A percentile compares a stretch with the other conserved stretches of the same genome.
These are phyloP conservation scores for Capsicum rhomboideum DNA, from an alignment of 257 asterid species.

Conservation along the genomic window DNA sequence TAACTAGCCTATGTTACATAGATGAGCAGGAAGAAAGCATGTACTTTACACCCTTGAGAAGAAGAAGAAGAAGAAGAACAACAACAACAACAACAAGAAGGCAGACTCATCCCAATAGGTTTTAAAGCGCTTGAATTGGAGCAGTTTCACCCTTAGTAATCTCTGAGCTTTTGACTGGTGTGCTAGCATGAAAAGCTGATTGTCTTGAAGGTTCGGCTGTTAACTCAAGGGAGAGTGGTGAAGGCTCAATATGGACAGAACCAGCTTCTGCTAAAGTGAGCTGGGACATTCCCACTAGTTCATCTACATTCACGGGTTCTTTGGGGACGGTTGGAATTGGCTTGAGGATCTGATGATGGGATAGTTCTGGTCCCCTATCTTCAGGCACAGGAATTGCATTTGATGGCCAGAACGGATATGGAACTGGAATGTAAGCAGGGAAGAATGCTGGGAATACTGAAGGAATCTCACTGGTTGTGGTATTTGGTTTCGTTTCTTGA, in stretches of 20 bases:
- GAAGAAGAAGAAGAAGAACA: not conserved
- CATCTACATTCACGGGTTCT: constrained; percentile 41
- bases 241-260: constrained; percentile 16
- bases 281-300: constrained; percentile 47
- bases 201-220: constrained; percentile 31
- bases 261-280: constrained; percentile 40
- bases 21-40: constrained; percentile 5
- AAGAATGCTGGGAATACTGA: constrained; percentile 15
- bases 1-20: constrained; percentile 13
- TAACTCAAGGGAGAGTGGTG: constrained; percentile 34
- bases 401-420: constrained; percentile 53
- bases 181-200: constrained; percentile 27
- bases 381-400: constrained; percentile 23
- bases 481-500: constrained; percentile 18
- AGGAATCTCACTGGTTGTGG: constrained; percentile 11
- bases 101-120: not conserved
- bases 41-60: constrained; percentile 9
- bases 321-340: constrained; percentile 29
- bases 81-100: too few relatives aligned
- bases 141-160: constrained; percentile 19
- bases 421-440: constrained; percentile 41
- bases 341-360: constrained; percentile 28
- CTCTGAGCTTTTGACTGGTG: constrained; percentile 16
- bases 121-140: constrained; percentile 17
- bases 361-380: constrained; percentile 13